Conservation (phyloP, 1,284 basidiomycete genomes). For the Neolentinus lepideus region DNA sequence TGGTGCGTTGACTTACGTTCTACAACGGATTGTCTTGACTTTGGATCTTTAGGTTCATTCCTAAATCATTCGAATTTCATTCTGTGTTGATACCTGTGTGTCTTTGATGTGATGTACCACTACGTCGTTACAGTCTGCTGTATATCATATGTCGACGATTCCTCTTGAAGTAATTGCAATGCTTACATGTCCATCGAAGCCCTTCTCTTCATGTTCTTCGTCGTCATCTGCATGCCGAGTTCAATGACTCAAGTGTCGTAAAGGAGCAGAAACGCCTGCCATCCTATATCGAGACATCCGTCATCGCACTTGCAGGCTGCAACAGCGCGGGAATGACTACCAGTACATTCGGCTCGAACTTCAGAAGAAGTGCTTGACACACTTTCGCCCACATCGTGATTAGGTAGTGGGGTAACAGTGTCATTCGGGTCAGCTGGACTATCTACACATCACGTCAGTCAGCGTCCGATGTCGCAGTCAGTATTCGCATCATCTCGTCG, state of each 20-base stretch:
- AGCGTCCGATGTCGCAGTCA: slow-evolving; percentile 40
- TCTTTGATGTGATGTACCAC: too few species aligned
- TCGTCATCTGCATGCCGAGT: slow-evolving; percentile 37
- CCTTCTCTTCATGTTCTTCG: slow-evolving; percentile 44
- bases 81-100: too few species aligned
- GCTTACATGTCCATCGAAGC: too few species aligned
- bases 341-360: slow-evolving; percentile 80
- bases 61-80: too few species aligned
- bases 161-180: too few species aligned
- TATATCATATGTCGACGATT: too few species aligned
- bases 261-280: slow-evolving; percentile 36
- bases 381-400: slow-evolving; percentile 80
- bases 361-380: slow-evolving; percentile 71
- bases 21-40: too few species aligned
- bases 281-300: slow-evolving; percentile 63
- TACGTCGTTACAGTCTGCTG: too few species aligned
- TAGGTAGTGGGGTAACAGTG: slow-evolving; percentile 60
- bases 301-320: slow-evolving; percentile 70
- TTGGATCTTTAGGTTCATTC: too few species aligned
- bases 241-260: neutral
- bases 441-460: slow-evolving; percentile 36
- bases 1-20: too few species aligned
- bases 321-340: slow-evolving; percentile 77
- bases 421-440: slow-evolving; percentile 57
- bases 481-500: slow-evolving; percentile 69